These are phyloP conservation scores for Curvularia hawaiiensis DNA, from an alignment of 2,329 filamentous ascomycete genomes.

Conservation along the genomic window DNA sequence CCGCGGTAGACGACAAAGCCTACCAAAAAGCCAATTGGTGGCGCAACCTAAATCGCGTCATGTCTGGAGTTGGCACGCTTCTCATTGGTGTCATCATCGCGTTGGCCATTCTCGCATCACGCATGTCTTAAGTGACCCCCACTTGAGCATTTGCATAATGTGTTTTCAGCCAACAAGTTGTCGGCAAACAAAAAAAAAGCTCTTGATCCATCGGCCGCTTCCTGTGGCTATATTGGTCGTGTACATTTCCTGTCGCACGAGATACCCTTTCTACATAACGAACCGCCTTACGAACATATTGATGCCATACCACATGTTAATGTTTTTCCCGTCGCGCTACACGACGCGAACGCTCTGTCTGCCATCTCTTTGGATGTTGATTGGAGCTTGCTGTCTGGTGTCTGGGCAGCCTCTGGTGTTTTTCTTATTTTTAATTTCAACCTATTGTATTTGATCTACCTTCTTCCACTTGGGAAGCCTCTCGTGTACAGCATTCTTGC, in stretches of 20 bases:
- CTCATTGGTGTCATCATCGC: constrained; percentile 58
- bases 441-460: constrained; percentile 14
- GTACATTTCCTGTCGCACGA: constrained; percentile 10
- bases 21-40: constrained; percentile 68
- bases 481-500: constrained; percentile 28
- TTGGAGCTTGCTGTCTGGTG: constrained; percentile 25
- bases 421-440: constrained; percentile 21
- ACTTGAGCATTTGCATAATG: constrained; percentile 8
- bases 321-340: constrained; percentile 30
- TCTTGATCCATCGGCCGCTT: constrained; percentile 2
- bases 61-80: constrained; percentile 62
- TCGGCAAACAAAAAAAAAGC: constrained; percentile 3
- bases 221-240: constrained; percentile 4
- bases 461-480: constrained; percentile 16
- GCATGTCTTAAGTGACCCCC: constrained; percentile 31
- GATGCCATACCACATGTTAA: constrained; percentile 40
- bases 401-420: constrained; percentile 29
- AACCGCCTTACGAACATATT: constrained; percentile 30
- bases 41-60: constrained; percentile 66
- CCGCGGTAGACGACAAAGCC: constrained; percentile 54
- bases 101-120: constrained; percentile 45
- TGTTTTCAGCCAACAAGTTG: constrained; percentile 5
- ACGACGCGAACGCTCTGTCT: constrained; percentile 29
- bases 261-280: constrained; percentile 26
- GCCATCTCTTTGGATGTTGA: constrained; percentile 23